Base-by-base conservation (phyloP, 169 alveolate species). In the Plasmodium knowlesi region DNA sequence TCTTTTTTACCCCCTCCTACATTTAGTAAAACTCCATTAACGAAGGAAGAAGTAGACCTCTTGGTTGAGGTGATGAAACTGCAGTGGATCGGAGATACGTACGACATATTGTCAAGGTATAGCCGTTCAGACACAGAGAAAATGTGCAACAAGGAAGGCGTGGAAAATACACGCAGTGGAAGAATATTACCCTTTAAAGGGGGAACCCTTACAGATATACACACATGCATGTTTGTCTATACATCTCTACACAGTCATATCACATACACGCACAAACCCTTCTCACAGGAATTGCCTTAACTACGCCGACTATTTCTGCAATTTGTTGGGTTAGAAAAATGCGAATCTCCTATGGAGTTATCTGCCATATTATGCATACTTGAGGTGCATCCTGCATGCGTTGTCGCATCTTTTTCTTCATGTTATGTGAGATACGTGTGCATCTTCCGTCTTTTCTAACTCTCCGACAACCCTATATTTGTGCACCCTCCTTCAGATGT, bases 81-180 rank as follows among this genome's bases (percentile, higher is more conserved):
- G n/a, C 92, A 84, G 16, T 85, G 93, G 93, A 85, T 85, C 14
- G 93, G 93, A 72, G 85, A 85, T 34, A 85, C 93, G 6, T 85
- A 85, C 54, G 93, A 85, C 78, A 85, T 85, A 73, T 85, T 85
- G 79, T 85, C 93, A 72, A 57, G 85, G 85, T 53, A 61, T 61
- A 34, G 32, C 32, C 28, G 0, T 25, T 22, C 22, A 25, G 32
- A 34, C 32, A 61, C 1, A 61, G 25, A 25, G 74, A 61, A 85
- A 73, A 73, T 30, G 28, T 9, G n/a, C 16, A 70, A 22, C n/a
- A 9, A 3, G 43, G 50, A 73, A 73, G 57, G 53, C 34, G 4
- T 12, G 22, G 10, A n/a, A 72, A 22, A 84, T 71, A 14, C n/a
- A 1, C 39, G 5, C 39, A 32, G 1, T 32, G 39, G n/a, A n/a